phyloP scores from a whole-genome alignment of 306 rosid species.

The Sicyos baderoa region DNA sequence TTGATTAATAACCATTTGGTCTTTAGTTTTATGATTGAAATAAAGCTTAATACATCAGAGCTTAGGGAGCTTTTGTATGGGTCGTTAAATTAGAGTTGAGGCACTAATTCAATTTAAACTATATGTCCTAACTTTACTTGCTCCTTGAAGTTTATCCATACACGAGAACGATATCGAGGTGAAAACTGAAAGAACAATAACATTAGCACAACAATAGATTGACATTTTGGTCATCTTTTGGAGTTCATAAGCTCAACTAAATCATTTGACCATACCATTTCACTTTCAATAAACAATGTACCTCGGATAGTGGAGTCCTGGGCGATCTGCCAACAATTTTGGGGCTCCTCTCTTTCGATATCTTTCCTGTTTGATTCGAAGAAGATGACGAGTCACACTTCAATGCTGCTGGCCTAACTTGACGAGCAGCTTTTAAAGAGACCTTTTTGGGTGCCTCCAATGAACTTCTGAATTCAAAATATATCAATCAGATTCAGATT shows the following conservation, averaged over 20 bases:
- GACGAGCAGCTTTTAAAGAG: conserved; percentile 60
- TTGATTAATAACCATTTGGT: too few species aligned
- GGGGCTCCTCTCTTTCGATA: conserved; percentile 72
- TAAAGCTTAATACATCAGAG: neutral
- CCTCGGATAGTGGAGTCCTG: conserved; percentile 83
- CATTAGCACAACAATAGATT: neutral
- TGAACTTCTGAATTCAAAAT: conserved; percentile 43
- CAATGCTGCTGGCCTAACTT: conserved; percentile 50
- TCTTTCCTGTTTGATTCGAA: conserved; percentile 38
- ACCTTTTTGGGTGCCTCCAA: conserved; percentile 68
- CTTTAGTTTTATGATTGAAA: neutral
- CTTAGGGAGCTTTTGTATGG: neutral
- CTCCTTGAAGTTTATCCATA: neutral
- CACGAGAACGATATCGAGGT: neutral
- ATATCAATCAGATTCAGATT: neutral
- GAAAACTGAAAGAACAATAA: neutral
- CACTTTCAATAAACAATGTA: conserved; percentile 20
- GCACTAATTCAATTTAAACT: neutral
- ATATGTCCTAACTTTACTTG: neutral
- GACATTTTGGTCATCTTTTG: neutral
- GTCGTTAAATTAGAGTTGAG: neutral
- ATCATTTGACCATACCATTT: neutral
- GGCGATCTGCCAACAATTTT: conserved; percentile 71
- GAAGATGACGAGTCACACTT: conserved; percentile 49
- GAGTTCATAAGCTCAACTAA: neutral